These are phyloP conservation scores for Camellia japonica DNA, from an alignment of 148 eudicot species.

Conservation along the genomic window DNA sequence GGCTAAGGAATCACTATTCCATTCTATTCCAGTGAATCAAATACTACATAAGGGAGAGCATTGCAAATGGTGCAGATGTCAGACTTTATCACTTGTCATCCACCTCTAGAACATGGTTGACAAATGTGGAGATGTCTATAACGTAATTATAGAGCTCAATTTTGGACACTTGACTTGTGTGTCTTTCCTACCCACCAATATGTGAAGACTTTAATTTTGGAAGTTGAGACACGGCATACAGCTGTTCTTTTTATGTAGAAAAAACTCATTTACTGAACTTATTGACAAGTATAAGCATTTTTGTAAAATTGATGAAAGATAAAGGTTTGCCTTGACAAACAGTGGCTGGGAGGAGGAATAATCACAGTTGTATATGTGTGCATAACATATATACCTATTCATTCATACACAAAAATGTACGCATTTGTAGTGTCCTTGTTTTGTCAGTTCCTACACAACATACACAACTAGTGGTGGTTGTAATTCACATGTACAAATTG, in stretches of 20 bases:
- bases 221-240: neutral
- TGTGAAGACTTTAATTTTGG: neutral
- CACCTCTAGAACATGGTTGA: neutral
- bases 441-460: too few species aligned
- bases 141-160: neutral
- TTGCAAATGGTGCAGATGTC: neutral
- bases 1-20: too few species aligned
- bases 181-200: neutral
- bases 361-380: too few species aligned
- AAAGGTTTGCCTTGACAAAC: too few species aligned
- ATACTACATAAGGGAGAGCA: neutral
- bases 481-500: too few species aligned
- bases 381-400: too few species aligned
- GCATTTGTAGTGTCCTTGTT: too few species aligned
- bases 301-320: neutral
- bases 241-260: constrained; percentile 1
- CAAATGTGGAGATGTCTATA: neutral
- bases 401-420: too few species aligned
- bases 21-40: too few species aligned
- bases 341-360: too few species aligned
- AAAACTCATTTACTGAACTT: neutral
- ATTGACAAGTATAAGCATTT: neutral
- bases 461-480: too few species aligned
- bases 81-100: neutral
- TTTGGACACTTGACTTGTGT: constrained; percentile 1